Evolutionary conservation across 2,329 filamentous ascomycete species (phyloP).

Genomic region (Macrophomina pseudophaseolina): DNA sequence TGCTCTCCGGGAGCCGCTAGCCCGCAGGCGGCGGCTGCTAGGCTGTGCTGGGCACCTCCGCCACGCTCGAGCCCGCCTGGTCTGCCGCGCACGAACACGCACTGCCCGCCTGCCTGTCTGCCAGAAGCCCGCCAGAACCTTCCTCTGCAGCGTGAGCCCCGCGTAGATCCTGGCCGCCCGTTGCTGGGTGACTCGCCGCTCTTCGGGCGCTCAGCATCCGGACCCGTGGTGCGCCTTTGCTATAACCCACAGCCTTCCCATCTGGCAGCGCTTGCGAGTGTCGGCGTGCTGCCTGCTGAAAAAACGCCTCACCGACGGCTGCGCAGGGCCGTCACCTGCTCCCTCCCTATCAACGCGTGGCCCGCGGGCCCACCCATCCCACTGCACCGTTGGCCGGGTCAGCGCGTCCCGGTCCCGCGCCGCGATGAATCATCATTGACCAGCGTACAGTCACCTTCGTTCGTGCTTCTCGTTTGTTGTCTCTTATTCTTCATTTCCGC

Average conservation of each 20-base stretch:
- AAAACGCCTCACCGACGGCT: slow-evolving; percentile 14
- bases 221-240: background rate
- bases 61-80: background rate
- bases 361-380: background rate
- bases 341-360: slow-evolving; percentile 6
- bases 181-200: background rate
- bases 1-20: slow-evolving; percentile 2
- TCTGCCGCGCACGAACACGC: background rate
- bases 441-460: background rate
- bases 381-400: background rate
- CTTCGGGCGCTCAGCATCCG: slow-evolving; percentile 3
- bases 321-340: background rate
- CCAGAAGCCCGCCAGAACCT: slow-evolving; percentile 1
- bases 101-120: background rate
- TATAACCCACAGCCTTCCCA: background rate
- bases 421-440: background rate
- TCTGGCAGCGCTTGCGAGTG: slow-evolving; percentile 9
- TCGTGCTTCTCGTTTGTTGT: background rate
- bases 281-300: background rate
- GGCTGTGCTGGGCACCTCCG: background rate
- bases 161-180: background rate
- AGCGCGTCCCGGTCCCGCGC: background rate
- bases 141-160: background rate
- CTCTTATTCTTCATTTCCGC: background rate
- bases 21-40: background rate